Evolutionary conservation across 73 alveolate genomes (phyloP), one percentile per base, ranked within the genome.

Genomic region (Stentor roeselii): DNA sequence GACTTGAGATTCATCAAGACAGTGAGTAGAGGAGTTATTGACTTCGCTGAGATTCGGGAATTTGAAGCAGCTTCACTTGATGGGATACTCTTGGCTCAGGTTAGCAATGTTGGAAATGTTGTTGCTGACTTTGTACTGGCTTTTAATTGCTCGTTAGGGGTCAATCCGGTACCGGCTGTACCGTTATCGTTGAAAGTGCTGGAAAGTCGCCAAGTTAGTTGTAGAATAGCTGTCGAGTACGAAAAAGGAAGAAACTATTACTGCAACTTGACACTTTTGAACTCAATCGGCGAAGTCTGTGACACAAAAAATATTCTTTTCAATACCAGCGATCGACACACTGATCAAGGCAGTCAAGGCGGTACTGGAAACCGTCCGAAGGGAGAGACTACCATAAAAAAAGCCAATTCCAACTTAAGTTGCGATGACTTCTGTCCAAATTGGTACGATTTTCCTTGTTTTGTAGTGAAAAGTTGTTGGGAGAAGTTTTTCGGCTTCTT

Each of bases 11-110:
- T 86, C 80, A 75, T 86, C 2, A 40, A 89, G 37, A 90, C 86
- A 76, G 86, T 92, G 31, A 84, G 92, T 34, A 50, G 84, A 37
- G 97, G 95, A 32, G 84, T 85, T 59, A 92, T 92, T 38, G 50
- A 58, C 42, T 3, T 11, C 3, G 84, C 86, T n/a, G 31, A 32
- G 67, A 74, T 87, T 32, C 67, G 85, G 31, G 59, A 74, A 42
- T 92, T 92, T 67, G 93, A 87, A 59, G 83, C 92, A 14, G 67
- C 67, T 75, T 59, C 92, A 21, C 76, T 78, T 30, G 85, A 90
- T 83, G 97, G 97, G 60, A 50, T 14, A 3, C 37, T 92, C 40
- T 78, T 42, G 38, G 85, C 91, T 11, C 41, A 42, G 36, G 59
- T 92, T 75, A 40, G 42, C 15, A 92, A 92, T 83, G 75, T 83